Evolutionary conservation across 306 rosid genomes (phyloP).

Genomic region (Morella rubra): DNA sequence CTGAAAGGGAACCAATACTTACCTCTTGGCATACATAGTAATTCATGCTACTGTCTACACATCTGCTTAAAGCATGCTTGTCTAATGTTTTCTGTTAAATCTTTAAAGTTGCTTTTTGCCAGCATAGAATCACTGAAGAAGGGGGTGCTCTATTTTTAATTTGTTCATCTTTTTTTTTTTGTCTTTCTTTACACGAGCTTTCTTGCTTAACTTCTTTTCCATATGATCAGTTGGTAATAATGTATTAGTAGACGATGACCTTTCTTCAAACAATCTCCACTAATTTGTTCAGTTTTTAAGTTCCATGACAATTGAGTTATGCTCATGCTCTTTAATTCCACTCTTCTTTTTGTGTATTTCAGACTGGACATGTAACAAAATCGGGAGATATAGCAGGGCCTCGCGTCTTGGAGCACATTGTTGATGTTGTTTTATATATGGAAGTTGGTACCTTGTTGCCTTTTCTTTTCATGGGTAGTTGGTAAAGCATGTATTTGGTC

Average conservation of each 20-base stretch:
- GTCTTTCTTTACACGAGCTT: not conserved
- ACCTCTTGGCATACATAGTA: not conserved
- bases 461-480: conserved; percentile 33
- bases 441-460: conserved; percentile 75
- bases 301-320: conserved; percentile 8
- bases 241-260: not conserved
- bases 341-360: conserved; percentile 30
- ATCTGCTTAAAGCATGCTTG: not conserved
- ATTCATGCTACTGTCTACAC: not conserved
- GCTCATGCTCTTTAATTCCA: not conserved
- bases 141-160: not conserved
- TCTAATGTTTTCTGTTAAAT: not conserved
- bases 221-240: conserved; percentile 10
- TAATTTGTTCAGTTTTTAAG: conserved; percentile 20
- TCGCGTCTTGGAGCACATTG: conserved; percentile 89
- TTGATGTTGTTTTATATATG: conserved; percentile 86
- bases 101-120: not conserved
- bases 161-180: not conserved
- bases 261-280: conserved; percentile 19
- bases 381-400: conserved; percentile 98
- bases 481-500: conserved; percentile 13
- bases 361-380: conserved; percentile 92
- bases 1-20: not conserved
- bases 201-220: not conserved
- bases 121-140: too few relatives aligned